A percentile compares a stretch with the other conserved stretches of the same genome.
These are phyloP conservation scores for Pseudogymnoascus pannorum DNA, from an alignment of 2,329 filamentous ascomycete genomes.

Conservation along the genomic window DNA sequence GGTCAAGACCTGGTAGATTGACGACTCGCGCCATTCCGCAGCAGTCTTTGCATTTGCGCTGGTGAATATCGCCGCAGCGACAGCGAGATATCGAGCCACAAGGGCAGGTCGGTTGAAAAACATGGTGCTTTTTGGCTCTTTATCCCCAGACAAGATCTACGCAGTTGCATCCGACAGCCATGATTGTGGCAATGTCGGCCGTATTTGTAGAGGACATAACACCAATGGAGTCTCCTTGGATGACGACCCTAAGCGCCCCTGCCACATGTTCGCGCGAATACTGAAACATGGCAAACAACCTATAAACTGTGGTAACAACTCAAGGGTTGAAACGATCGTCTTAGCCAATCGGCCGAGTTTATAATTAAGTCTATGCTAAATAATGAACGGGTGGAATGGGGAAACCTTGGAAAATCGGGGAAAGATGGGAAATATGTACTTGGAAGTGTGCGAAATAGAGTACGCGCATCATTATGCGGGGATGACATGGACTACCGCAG, in stretches of 20 bases:
- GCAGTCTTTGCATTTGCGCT: background rate
- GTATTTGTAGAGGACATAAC: background rate
- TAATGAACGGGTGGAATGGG: background rate
- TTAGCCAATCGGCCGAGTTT: background rate
- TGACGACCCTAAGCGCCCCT: background rate
- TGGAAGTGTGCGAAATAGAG: background rate
- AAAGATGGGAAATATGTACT: background rate
- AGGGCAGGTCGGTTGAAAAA: background rate
- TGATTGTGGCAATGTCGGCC: background rate
- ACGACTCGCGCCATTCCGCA: slow-evolving; percentile 30
- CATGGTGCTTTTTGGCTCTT: background rate
- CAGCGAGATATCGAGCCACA: background rate
- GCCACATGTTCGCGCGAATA: background rate
- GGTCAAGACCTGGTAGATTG: slow-evolving; percentile 38
- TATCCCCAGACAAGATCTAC: background rate
- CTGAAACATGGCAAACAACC: background rate
- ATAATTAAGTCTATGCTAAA: background rate
- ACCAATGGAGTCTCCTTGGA: background rate
- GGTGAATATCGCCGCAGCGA: background rate
- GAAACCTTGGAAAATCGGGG: background rate
- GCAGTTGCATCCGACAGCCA: background rate
- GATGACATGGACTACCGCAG: background rate
- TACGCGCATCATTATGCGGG: background rate
- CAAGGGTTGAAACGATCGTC: background rate
- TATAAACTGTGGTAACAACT: background rate